phyloP scores from a whole-genome alignment of 176 grass and related monocot species.

The Raddia distichophylla region DNA sequence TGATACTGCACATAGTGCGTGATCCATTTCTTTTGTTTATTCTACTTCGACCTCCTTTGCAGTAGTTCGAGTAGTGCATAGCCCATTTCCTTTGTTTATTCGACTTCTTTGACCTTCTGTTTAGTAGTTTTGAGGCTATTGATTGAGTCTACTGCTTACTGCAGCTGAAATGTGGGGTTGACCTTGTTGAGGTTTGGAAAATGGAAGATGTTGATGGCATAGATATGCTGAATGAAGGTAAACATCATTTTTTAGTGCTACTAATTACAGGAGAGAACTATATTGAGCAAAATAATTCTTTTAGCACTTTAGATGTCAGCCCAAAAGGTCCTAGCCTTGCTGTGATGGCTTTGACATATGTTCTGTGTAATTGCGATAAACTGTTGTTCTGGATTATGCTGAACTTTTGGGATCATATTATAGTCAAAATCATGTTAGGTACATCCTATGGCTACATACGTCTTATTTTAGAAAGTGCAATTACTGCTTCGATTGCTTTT shows the following conservation, averaged over 20 bases:
- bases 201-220: conserved; percentile 44
- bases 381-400: conserved; percentile 5
- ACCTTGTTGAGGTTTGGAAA: conserved; percentile 75
- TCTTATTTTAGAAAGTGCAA: not conserved
- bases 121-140: conserved; percentile 15
- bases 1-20: conserved; percentile 23
- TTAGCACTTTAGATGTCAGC: not conserved
- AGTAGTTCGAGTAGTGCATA: conserved; percentile 1
- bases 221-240: conserved; percentile 39
- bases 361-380: conserved; percentile 32
- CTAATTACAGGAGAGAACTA: conserved; percentile 32
- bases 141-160: conserved; percentile 52
- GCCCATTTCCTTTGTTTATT: not conserved
- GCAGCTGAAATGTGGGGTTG: conserved; percentile 66
- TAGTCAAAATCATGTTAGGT: conserved; percentile 6
- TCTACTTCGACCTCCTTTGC: conserved; percentile 8
- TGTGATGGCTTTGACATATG: conserved; percentile 14
- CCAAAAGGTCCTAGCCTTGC: conserved; percentile 23
- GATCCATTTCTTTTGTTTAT: conserved; percentile 5
- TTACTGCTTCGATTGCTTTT: not conserved
- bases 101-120: too few species aligned
- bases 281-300: conserved; percentile 31
- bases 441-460: not conserved
- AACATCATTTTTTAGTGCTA: conserved; percentile 32
- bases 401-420: conserved; percentile 30